Conservation (phyloP, 2,329 filamentous ascomycete species). For the Fusarium torreyae region DNA sequence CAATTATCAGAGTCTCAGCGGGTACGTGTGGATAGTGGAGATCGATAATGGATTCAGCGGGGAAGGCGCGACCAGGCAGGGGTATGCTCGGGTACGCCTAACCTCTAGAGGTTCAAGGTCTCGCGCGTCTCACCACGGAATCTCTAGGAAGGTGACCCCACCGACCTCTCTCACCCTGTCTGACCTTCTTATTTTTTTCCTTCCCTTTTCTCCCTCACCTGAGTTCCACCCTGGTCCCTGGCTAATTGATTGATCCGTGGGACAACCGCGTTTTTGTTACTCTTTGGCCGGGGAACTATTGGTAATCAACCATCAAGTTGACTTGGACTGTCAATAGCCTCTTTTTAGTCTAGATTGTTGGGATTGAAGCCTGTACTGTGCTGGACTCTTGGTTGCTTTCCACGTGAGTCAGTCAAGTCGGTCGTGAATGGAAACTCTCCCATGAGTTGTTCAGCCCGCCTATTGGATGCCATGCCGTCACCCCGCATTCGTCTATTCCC, state of each 20-base stretch:
- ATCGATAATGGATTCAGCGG: constrained; percentile 27
- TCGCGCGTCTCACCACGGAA: constrained; percentile 48
- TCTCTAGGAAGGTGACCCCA: constrained; percentile 39
- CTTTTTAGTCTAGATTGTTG: background rate
- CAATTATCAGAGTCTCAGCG: constrained; percentile 31
- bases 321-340: background rate
- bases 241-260: constrained; percentile 26
- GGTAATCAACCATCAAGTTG: constrained; percentile 20
- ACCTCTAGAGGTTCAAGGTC: constrained; percentile 52
- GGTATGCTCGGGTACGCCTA: constrained; percentile 49
- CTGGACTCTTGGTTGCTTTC: background rate
- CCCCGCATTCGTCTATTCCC: constrained; percentile 41
- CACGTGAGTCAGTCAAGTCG: constrained; percentile 15
- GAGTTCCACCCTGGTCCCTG: constrained; percentile 36
- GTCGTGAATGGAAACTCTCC: constrained; percentile 2
- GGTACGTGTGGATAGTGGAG: constrained; percentile 17
- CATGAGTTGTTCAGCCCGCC: constrained; percentile 10
- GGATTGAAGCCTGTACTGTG: background rate
- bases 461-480: constrained; percentile 41
- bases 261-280: background rate
- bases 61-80: constrained; percentile 34
- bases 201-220: constrained; percentile 16
- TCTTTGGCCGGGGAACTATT: constrained; percentile 12
- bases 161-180: constrained; percentile 31
- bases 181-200: constrained; percentile 23